These are phyloP conservation scores for Combretum micranthum DNA, from an alignment of 345 rosid species.

Conservation along the genomic window DNA sequence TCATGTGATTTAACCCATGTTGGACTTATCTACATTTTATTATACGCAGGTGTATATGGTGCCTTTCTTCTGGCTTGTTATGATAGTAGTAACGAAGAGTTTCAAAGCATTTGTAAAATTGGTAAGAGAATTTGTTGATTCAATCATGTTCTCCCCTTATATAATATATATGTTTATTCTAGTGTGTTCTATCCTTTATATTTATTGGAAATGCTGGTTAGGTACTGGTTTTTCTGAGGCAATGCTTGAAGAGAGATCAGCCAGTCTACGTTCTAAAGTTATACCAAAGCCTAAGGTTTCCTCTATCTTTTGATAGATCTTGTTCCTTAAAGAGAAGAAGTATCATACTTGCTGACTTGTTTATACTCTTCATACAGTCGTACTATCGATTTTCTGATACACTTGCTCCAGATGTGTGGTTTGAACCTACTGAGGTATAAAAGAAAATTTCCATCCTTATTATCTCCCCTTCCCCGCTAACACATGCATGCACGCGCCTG, in stretches of 20 bases:
- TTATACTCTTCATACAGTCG: constrained; percentile 34
- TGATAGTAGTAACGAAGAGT: constrained; percentile 71
- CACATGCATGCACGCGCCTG: too few relatives aligned
- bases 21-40: too few relatives aligned
- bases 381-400: constrained; percentile 66
- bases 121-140: constrained; percentile 34
- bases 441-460: not conserved
- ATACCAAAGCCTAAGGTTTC: constrained; percentile 70
- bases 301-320: constrained; percentile 17
- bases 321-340: not conserved
- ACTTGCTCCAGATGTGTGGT: constrained; percentile 86
- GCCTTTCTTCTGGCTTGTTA: constrained; percentile 94
- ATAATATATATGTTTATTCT: constrained; percentile 1
- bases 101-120: constrained; percentile 89
- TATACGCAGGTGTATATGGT: constrained; percentile 65
- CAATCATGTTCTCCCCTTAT: constrained; percentile 3
- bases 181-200: not conserved
- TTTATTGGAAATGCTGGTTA: constrained; percentile 16
- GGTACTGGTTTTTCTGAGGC: constrained; percentile 91
- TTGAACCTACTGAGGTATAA: constrained; percentile 83
- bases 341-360: constrained; percentile 5
- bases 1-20: too few relatives aligned
- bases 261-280: constrained; percentile 76
- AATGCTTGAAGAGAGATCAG: constrained; percentile 74
- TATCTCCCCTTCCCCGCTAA: too few relatives aligned